Conservation (phyloP, 805 yeast species). For the Helenozyma baotianmanensis region DNA sequence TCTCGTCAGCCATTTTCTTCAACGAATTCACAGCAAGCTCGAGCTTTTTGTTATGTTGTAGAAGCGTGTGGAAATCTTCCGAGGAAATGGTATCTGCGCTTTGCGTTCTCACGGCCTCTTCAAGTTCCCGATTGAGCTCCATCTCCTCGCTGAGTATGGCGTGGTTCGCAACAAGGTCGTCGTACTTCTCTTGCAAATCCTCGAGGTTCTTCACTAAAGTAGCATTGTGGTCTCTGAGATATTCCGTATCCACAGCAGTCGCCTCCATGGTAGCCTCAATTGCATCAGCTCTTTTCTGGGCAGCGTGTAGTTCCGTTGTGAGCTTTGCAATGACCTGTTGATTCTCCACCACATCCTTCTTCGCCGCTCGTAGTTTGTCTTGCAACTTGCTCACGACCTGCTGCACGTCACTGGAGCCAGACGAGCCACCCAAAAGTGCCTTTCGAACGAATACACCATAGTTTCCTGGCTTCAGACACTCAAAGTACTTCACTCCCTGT, state of each 20-base stretch:
- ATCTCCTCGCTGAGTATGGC: slow-evolving; percentile 32
- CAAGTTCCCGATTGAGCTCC: slow-evolving; percentile 34
- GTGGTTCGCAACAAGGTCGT: slow-evolving; percentile 25
- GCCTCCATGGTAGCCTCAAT: slow-evolving; percentile 26
- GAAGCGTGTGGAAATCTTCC: slow-evolving; percentile 18
- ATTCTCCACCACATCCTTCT: slow-evolving; percentile 21
- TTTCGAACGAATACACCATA: slow-evolving; percentile 50
- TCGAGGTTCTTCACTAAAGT: slow-evolving; percentile 22
- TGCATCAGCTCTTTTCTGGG: slow-evolving; percentile 1
- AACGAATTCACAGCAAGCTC: slow-evolving; percentile 39
- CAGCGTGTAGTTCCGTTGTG: slow-evolving; percentile 7
- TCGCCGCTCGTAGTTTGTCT: slow-evolving; percentile 35
- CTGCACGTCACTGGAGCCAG: slow-evolving; percentile 5
- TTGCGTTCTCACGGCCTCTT: slow-evolving; percentile 23
- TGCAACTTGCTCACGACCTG: slow-evolving; percentile 42
- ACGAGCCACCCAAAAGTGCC: slow-evolving; percentile 17
- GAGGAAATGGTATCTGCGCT: slow-evolving; percentile 10
- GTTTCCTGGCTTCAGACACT: slow-evolving; percentile 23
- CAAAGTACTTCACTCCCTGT: slow-evolving; percentile 40
- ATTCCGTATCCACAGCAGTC: slow-evolving; percentile 42
- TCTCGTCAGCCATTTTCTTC: slow-evolving; percentile 17
- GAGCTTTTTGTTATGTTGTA: slow-evolving; percentile 32
- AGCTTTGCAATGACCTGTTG: slow-evolving; percentile 16
- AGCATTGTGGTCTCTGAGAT: slow-evolving; percentile 30
- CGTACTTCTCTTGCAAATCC: slow-evolving; percentile 24